Percentiles rank a stretch among this genome's conserved stretches.
phyloP scores from a whole-genome alignment of 139 green algal genomes.

The Chlorella sorokiniana region DNA sequence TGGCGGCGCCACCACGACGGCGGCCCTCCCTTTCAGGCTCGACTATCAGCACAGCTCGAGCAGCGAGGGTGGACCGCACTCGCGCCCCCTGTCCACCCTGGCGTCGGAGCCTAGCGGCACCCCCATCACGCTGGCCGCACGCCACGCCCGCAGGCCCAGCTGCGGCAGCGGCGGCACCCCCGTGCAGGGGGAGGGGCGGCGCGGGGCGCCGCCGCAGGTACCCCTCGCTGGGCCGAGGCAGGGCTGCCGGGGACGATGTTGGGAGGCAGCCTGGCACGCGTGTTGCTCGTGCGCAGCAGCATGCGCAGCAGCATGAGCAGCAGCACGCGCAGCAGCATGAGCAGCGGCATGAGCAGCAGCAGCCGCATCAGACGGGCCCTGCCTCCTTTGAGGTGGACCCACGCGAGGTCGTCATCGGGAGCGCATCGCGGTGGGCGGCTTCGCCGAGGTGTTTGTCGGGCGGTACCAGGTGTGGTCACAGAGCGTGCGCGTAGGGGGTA shows the following conservation, averaged over 20 bases:
- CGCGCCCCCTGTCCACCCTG: no score
- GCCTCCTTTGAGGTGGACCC: constrained; percentile 13
- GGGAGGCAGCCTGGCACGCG: not conserved
- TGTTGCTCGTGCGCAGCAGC: not conserved
- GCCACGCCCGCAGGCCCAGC: not conserved
- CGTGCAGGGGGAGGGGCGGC: not conserved
- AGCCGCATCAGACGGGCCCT: not conserved
- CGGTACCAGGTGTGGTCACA: constrained; percentile 57
- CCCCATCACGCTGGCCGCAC: not conserved
- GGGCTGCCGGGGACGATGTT: not conserved
- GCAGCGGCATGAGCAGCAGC: not conserved
- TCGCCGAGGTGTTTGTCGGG: constrained; percentile 77
- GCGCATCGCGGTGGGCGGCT: constrained; percentile 83
- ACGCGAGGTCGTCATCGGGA: constrained; percentile 63
- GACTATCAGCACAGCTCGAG: no score
- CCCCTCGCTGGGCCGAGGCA: not conserved
- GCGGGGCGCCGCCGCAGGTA: no score
- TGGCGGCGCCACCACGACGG: no score
- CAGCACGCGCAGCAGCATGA: not conserved
- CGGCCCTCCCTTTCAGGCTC: no score
- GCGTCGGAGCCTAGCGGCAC: constrained; percentile 2
- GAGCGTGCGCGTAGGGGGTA: no score
- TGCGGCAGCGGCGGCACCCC: not conserved
- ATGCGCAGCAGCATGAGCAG: not conserved
- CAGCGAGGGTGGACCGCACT: no score